Evolutionary conservation across 2,329 filamentous ascomycete genomes (phyloP).

Genomic region (Rhexocercosporidium sp.): DNA sequence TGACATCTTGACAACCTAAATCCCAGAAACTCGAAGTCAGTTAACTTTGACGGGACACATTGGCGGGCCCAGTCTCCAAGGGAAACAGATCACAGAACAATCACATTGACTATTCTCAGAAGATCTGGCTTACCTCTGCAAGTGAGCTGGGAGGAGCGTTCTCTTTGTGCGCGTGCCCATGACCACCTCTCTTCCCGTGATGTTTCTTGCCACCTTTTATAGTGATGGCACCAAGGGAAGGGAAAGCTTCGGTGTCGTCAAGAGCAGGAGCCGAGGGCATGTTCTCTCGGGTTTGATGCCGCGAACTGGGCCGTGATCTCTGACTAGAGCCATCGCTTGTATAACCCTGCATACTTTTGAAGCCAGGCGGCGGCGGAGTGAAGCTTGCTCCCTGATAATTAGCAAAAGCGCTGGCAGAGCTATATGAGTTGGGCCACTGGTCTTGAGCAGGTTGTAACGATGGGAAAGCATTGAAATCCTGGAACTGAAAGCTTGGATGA

Average conservation of each 20-base stretch:
- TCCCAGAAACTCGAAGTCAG: slow-evolving; percentile 1
- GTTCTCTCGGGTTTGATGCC: slow-evolving; percentile 70
- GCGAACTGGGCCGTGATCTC: slow-evolving; percentile 83
- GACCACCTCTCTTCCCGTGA: slow-evolving; percentile 87
- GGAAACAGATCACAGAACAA: background rate
- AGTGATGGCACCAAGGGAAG: slow-evolving; percentile 78
- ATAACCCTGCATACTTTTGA: slow-evolving; percentile 65
- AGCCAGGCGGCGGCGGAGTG: slow-evolving; percentile 72
- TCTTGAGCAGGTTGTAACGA: slow-evolving; percentile 70
- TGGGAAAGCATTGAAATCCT: slow-evolving; percentile 86
- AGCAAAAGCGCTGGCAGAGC: slow-evolving; percentile 50
- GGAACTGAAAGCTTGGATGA: slow-evolving; percentile 75
- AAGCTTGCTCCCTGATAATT: slow-evolving; percentile 58
- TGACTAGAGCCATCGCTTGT: slow-evolving; percentile 68
- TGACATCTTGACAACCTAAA: slow-evolving; percentile 76
- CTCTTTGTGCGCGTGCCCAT: slow-evolving; percentile 74
- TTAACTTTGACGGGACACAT: background rate
- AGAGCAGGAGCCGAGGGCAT: slow-evolving; percentile 72
- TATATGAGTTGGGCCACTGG: slow-evolving; percentile 55
- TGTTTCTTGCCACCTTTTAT: slow-evolving; percentile 86
- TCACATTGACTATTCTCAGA: background rate
- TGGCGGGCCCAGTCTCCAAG: background rate
- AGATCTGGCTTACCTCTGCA: slow-evolving; percentile 69
- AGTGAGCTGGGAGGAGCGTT: slow-evolving; percentile 75
- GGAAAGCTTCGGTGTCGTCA: slow-evolving; percentile 95